Conservation (phyloP, 371 early-diverging fungal genomes). For the Syncephalastrum contaminatum region DNA sequence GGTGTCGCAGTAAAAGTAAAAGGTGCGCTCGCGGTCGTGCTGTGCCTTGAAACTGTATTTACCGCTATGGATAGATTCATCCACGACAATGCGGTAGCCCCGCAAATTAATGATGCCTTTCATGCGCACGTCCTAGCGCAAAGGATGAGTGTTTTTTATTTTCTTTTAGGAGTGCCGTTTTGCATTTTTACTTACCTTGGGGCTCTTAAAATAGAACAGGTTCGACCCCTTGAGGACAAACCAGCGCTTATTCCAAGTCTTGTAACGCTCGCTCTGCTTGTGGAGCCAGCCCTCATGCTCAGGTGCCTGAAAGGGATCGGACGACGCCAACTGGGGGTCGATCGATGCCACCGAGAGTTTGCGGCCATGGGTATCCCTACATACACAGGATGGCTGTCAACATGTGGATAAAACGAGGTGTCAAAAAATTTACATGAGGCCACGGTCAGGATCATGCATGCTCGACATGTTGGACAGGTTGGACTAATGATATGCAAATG, state of each 20-base stretch:
- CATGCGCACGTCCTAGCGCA: conserved; percentile 45
- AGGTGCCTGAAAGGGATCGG: conserved; percentile 34
- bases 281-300: conserved; percentile 64
- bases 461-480: conserved; percentile 8
- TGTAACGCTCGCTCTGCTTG: conserved; percentile 66
- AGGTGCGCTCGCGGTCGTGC: conserved; percentile 63
- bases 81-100: conserved; percentile 57
- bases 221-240: conserved; percentile 65
- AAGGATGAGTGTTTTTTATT: neutral
- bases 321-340: conserved; percentile 11
- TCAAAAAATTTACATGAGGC: conserved; percentile 5
- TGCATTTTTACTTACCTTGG: conserved; percentile 37
- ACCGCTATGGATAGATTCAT: conserved; percentile 63
- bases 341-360: conserved; percentile 32
- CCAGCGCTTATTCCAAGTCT: conserved; percentile 70
- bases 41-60: conserved; percentile 72
- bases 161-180: neutral
- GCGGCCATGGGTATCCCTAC: conserved; percentile 11
- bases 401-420: neutral
- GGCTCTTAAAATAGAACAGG: conserved; percentile 64
- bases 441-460: neutral
- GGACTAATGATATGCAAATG: conserved; percentile 6
- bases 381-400: conserved; percentile 5
- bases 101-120: conserved; percentile 59
- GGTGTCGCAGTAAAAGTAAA: conserved; percentile 66